phyloP scores from a whole-genome alignment of 2,329 filamentous ascomycete genomes.

The Apiospora hydei region DNA sequence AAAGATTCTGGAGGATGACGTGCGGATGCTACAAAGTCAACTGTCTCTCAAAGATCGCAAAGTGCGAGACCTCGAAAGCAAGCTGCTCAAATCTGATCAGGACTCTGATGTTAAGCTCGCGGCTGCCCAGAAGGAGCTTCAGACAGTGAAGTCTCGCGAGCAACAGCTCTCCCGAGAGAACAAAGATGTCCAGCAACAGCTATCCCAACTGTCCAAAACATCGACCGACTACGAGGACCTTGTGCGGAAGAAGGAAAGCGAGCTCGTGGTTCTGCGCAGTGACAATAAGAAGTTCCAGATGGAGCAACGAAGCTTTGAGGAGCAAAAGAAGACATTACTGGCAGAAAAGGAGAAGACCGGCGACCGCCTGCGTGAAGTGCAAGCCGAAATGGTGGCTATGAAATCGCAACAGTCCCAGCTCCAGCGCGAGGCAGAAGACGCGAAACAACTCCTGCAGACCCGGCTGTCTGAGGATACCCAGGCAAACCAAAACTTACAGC shows the following conservation, averaged over 20 bases:
- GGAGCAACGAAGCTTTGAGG: constrained; percentile 79
- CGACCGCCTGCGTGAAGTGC: constrained; percentile 78
- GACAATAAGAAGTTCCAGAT: constrained; percentile 85
- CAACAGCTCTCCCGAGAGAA: constrained; percentile 83
- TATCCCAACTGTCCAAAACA: constrained; percentile 86
- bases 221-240: constrained; percentile 96
- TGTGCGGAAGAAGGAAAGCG: constrained; percentile 91
- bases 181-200: constrained; percentile 80
- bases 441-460: constrained; percentile 84
- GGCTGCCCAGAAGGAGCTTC: constrained; percentile 79
- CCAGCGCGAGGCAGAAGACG: constrained; percentile 87
- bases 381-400: constrained; percentile 88
- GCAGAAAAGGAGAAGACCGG: constrained; percentile 82
- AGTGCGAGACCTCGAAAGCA: constrained; percentile 83
- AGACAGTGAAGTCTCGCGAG: constrained; percentile 75
- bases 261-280: constrained; percentile 81
- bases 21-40: constrained; percentile 92
- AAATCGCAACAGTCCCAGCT: constrained; percentile 84
- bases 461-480: constrained; percentile 90
- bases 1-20: constrained; percentile 78
- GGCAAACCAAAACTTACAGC: constrained; percentile 78
- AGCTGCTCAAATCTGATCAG: constrained; percentile 84
- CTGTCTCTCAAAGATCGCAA: constrained; percentile 89
- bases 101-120: constrained; percentile 88
- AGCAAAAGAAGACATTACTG: constrained; percentile 75